Base-by-base conservation (phyloP, 2,329 filamentous ascomycete genomes). In the Sphaerulina vaccinii region DNA sequence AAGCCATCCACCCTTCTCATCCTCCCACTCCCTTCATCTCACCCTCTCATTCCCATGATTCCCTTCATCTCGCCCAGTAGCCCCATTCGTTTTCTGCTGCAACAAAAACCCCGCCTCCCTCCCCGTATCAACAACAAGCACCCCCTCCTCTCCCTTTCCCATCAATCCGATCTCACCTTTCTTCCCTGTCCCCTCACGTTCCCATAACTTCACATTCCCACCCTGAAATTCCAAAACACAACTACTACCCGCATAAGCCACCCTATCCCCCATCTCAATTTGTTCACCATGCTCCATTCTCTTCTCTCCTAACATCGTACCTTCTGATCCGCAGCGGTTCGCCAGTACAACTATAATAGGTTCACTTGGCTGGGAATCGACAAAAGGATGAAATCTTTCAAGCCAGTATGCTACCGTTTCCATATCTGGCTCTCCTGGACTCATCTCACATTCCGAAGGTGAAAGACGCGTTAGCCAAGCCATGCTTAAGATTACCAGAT, bases 351-450 rank as follows among this genome's bases (percentile, higher is more conserved):
- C 75, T 32, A 88, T 81, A 15, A 86, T 77, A 51, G 88, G 85
- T 0, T 81, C 77, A 0, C 74, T 62, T 0, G 49, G 46, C 42
- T 55, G 60, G 6, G 56, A 62, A 29, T 72, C 70, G 1, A 76
- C 64, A 35, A 78, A 61, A 0, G 88, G 88, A 49, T 86, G 83
- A 3, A 92, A 75, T 0, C 88, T 78, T 15, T 81, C 79, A 0
- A 89, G 73, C 88, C 88, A 92, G 62, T 92, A 92, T 0, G 81
- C 79, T 7, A 92, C 65, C 0, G 87, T 90, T 19, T 88, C 82
- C 70, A 87, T 78, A 58, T 91, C 87, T 0, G 87, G 86, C 43
- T 80, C 57, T 57, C 72, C 22, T 60, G 74, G 52, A 63, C 81
- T 64, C 73, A 83, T 6, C 53, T 51, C 15, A 62, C 74, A 1